A percentile compares a stretch with the other conserved stretches of the same genome.
phyloP scores from a whole-genome alignment of 352 stramenopile genomes.

The Saprolegnia parasitica region DNA sequence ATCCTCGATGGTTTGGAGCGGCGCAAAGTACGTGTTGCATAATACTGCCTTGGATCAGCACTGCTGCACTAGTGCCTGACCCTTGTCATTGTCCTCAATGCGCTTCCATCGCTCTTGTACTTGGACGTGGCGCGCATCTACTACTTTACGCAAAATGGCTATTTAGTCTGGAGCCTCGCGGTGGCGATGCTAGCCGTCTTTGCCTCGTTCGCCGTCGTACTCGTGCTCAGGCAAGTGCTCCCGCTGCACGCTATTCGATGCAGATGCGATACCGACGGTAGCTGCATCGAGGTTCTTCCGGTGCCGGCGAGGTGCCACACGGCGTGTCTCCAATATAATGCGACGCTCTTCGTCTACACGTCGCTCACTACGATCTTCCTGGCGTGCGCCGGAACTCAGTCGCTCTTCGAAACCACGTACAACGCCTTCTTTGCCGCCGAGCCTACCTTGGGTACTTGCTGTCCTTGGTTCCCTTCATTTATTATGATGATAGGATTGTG shows the following conservation, averaged over 20 bases:
- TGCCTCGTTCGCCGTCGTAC: constrained; percentile 8
- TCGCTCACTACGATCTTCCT: background rate
- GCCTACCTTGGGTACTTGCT: background rate
- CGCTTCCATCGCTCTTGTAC: constrained; percentile 15
- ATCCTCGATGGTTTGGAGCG: constrained; percentile 18
- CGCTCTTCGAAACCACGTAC: background rate
- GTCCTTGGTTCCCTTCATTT: background rate
- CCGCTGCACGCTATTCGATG: too few relatives aligned
- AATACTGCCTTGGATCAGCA: background rate
- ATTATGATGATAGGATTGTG: background rate
- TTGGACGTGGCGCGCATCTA: constrained; percentile 26
- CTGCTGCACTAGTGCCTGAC: background rate
- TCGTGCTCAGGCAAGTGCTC: constrained; percentile 9
- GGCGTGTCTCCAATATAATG: background rate
- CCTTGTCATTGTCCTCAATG: constrained; percentile 4
- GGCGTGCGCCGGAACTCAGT: background rate
- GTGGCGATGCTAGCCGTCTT: constrained; percentile 4
- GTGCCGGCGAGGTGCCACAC: background rate
- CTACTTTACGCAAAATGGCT: constrained; percentile 23
- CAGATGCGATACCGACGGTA: background rate
- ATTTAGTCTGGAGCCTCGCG: constrained; percentile 13
- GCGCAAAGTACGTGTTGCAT: constrained; percentile 1
- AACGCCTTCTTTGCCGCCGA: constrained; percentile 12
- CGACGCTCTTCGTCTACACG: constrained; percentile 9
- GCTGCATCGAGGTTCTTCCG: background rate